Evolutionary conservation across 805 yeast genomes (phyloP), one percentile per base, ranked within the genome.

Genomic region (Lipomyces kockii): DNA sequence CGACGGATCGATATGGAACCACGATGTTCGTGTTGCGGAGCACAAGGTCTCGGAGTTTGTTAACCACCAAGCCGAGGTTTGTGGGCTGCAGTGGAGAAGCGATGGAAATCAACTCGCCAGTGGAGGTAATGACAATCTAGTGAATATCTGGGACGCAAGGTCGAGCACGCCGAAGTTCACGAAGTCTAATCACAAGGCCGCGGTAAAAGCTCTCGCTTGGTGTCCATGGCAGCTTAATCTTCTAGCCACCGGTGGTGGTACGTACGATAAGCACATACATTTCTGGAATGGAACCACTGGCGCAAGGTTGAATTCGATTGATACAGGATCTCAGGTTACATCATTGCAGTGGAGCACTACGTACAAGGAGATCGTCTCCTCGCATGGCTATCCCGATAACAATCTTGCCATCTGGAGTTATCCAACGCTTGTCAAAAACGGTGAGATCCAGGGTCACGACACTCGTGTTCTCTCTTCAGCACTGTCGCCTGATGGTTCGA

Each of bases 241-340:
- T 63, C 82, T 94, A 62, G 98, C 98, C n/a, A 89, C 97, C 2
- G 99, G 98, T 6, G 99, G 99, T 62, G 99, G 99, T 17, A 89
- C 97, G 12, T 85, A 90, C 39, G 98, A 95, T 79, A 89, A 87
- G 76, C 85, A 88, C 58, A 90, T 94, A 67, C 94, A 94, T 79
- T 91, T 95, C 79, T 95, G 98, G 98, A 95, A 95, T 78, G 87
- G 97, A 2, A 86, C 91, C 22, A 91, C 96, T 0, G 99, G 98
- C 1, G 86, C 93, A 1, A 82, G 97, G 68, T 86, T 91, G 46
- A 91, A 92, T 72, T 85, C 95, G 9, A 89, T 94, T 27, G 95
- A 92, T 72, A 90, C 98, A 0, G 97, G 94, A 5, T 89, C 97
- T 0, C 99, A 95, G 78, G 95, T 95, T 4, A 89, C 97, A n/a